These are phyloP conservation scores for Diaporthe sp. DNA, from an alignment of 2,329 filamentous ascomycete species.

Conservation along the genomic window DNA sequence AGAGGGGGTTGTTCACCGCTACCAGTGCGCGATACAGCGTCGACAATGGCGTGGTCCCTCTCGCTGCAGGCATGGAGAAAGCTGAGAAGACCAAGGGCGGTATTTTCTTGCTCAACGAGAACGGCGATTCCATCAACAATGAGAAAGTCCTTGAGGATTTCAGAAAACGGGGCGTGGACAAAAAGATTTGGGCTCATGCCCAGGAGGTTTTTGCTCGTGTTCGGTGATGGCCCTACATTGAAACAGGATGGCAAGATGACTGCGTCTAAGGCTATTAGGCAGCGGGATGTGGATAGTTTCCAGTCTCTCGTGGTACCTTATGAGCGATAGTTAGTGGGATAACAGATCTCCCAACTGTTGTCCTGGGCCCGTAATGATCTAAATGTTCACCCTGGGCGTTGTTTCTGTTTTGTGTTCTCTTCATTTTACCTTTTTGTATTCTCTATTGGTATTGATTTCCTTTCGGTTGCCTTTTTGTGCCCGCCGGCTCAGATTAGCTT, in stretches of 20 bases:
- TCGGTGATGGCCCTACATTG: neutral
- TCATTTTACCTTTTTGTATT: no score
- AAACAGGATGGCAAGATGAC: neutral
- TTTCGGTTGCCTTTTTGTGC: no score
- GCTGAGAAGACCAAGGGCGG: conserved; percentile 10
- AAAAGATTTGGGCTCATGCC: conserved; percentile 21
- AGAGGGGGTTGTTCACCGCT: conserved; percentile 22
- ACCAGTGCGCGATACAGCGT: conserved; percentile 25
- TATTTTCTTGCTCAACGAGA: conserved; percentile 20
- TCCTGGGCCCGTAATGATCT: no score
- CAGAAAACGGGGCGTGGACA: conserved; percentile 10
- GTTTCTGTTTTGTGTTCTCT: no score
- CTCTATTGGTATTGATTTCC: no score
- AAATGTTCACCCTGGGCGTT: no score
- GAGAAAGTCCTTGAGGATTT: conserved; percentile 15
- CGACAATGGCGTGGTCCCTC: conserved; percentile 14
- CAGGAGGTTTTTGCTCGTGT: conserved; percentile 19
- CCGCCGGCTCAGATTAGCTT: no score
- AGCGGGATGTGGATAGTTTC: neutral
- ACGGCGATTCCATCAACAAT: conserved; percentile 32
- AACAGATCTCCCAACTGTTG: no score
- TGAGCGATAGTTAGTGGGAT: no score
- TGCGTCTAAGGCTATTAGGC: neutral
- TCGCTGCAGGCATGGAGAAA: conserved; percentile 1
- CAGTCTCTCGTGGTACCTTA: neutral